Base-by-base conservation (phyloP, 306 rosid species). In the Mimosa bimucronata region DNA sequence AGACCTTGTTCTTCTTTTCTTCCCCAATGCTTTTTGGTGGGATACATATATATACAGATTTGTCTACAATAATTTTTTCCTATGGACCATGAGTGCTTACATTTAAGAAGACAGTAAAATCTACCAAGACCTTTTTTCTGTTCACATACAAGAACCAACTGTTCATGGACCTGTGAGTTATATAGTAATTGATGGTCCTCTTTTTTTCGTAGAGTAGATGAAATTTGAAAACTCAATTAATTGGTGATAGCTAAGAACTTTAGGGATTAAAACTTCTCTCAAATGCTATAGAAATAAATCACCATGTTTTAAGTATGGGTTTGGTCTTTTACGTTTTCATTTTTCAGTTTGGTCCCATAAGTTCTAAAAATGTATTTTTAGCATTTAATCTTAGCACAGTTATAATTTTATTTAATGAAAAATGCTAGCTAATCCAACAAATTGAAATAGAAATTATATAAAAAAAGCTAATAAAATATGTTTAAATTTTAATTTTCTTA, bases 11-110 rank as follows among this genome's bases (percentile, higher is more conserved):
- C 21, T 71, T 69, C 75, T 21, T 29, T 13, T 7, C 37, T 7
- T 30, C 18, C 68, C n/a, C 68, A 62, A 50, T 50, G 25, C 29
- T 21, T 55, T 50, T 37, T 73, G 79, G 81, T 34, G 65, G 80
- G 73, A 75, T 76, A 41, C 19, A 62, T 30, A 9, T 14, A 13
- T 29, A 31, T 19, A 37, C 9, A 34, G 25, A 31, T 66, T 25
- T 75, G 74, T 34, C 21, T 55, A 29, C 18, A 52, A 78, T 55
- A 57, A 79, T 37, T 79, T 79, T 7, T 10, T 23, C 23, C 48
- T 8, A 3, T 31, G 53, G 60, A 19, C 70, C 72, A n/a, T 45
- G 13, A 30, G 72, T 60, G 62, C 72, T 79, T 14, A 34, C 44
- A 15, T 23, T 53, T 66, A 9, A 38, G 16, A 38, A 78, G 52